Percentiles rank a stretch among this genome's conserved stretches.
phyloP scores from a whole-genome alignment of 805 yeast species.

The Scheffersomyces stipitis region DNA sequence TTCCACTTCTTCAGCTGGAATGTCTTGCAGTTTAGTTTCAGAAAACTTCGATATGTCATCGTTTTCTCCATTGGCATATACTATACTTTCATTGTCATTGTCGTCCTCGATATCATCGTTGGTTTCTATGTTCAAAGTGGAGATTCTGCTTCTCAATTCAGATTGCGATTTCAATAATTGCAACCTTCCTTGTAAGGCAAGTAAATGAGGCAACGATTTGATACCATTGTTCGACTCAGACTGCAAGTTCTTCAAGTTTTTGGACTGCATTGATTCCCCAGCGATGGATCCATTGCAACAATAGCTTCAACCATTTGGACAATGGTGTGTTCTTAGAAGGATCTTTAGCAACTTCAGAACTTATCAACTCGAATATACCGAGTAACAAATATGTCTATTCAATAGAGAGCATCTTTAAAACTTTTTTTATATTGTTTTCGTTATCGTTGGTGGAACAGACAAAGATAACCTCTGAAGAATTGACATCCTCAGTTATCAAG shows the following conservation, averaged over 20 bases:
- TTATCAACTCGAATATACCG: conserved; percentile 27
- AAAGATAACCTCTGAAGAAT: conserved; percentile 14
- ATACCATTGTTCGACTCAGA: conserved; percentile 54
- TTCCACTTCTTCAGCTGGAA: too few species aligned
- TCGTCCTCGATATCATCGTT: conserved; percentile 9
- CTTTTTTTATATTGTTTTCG: conserved; percentile 29
- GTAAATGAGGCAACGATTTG: conserved; percentile 60
- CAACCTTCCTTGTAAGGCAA: conserved; percentile 84
- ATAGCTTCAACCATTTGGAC: conserved; percentile 78
- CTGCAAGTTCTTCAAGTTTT: conserved; percentile 57
- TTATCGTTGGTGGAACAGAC: conserved; percentile 31
- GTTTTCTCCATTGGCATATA: conserved; percentile 42
- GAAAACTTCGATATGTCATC: too few species aligned
- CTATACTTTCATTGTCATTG: conserved; percentile 25
- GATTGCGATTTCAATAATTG: conserved; percentile 77
- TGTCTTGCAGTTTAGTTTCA: too few species aligned
- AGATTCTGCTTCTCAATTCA: conserved; percentile 49
- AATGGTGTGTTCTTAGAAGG: conserved; percentile 27
- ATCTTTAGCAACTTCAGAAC: conserved; percentile 25
- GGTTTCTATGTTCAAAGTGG: conserved; percentile 1
- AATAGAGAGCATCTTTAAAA: conserved; percentile 35
- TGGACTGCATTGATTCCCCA: conserved; percentile 50
- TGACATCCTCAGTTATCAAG: conserved; percentile 10
- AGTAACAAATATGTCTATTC: conserved; percentile 10
- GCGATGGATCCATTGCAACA: conserved; percentile 66